Evolutionary conservation across 129 eudicot genomes (phyloP), one percentile per base, ranked within the genome.

Genomic region (Helianthus tuberosus): DNA sequence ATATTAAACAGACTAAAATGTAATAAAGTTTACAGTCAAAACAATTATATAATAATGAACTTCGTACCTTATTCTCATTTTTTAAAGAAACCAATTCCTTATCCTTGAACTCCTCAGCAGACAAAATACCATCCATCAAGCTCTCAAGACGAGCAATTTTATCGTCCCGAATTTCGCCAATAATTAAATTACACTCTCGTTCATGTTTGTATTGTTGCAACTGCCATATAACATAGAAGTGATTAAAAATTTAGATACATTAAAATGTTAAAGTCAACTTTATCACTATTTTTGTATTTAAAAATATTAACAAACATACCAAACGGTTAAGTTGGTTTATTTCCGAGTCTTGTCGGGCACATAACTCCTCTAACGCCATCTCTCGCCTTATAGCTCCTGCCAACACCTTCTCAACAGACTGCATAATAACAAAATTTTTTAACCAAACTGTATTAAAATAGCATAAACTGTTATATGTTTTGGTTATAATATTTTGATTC

Each of bases 371-470:
- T 64, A 95, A 72, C 64, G 97, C 97, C 97, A 95, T 91, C 86
- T 95, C 99, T 82, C 99, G 89, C 84, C 99, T 87, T 52, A 95
- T 88, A 59, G 97, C 96, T 64, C 99, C 99, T n/a, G 99, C 90
- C 86, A 95, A 75, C 14, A 95, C 99, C 79, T 95, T 95, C 72
- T 95, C 99, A 23, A 95, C 99, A 13, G 97, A 97, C 99, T 95
- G 89, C 74, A 70, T 58, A 52, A 53, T 16, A 13, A 71, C 43
- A 52, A 60, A 69, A 53, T 16, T 14, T 55, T 72, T 43, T 20
- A 20, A 20, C 23, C 23, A 20, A 20, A 20, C 23, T 20, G 23
- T 20, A 20, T 20, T 20, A 20, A 0, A 20, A 20, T 20, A 20
- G 23, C 23, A 20, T 20, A 20, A 20, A 20, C 23, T 20, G 23